These are phyloP conservation scores for Viola pubescens DNA, from an alignment of 441 rosid genomes.

Conservation along the genomic window DNA sequence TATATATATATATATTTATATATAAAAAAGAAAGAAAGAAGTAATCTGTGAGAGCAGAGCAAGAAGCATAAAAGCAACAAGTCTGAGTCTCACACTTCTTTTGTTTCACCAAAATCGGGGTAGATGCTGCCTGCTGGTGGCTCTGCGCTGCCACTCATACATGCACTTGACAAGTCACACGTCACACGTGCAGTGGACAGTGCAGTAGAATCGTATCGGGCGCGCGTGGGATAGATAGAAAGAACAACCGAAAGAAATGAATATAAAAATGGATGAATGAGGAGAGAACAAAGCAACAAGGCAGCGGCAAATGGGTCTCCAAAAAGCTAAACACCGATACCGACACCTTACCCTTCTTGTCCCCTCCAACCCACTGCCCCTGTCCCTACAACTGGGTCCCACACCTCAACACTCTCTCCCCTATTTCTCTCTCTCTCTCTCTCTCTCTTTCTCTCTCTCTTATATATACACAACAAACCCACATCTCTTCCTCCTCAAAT, in stretches of 20 bases:
- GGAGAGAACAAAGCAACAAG: background rate
- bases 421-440: no score
- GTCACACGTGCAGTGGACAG: background rate
- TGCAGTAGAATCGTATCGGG: background rate
- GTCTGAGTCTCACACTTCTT: no score
- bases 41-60: no score
- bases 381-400: conserved; percentile 2
- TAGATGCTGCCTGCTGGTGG: no score
- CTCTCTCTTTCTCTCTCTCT: background rate
- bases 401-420: background rate
- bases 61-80: no score
- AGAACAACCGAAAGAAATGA: conserved; percentile 5
- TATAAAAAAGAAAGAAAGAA: no score
- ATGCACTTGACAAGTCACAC: background rate
- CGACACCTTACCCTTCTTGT: conserved; percentile 21
- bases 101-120: no score
- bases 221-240: background rate
- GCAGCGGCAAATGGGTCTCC: conserved; percentile 42
- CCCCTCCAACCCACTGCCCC: conserved; percentile 19
- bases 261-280: no score
- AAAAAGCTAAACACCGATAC: conserved; percentile 24
- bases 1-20: no score
- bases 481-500: background rate
- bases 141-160: background rate
- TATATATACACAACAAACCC: conserved; percentile 17